Evolutionary conservation across 148 eudicot species (phyloP).

Genomic region (Diospyros lotus): DNA sequence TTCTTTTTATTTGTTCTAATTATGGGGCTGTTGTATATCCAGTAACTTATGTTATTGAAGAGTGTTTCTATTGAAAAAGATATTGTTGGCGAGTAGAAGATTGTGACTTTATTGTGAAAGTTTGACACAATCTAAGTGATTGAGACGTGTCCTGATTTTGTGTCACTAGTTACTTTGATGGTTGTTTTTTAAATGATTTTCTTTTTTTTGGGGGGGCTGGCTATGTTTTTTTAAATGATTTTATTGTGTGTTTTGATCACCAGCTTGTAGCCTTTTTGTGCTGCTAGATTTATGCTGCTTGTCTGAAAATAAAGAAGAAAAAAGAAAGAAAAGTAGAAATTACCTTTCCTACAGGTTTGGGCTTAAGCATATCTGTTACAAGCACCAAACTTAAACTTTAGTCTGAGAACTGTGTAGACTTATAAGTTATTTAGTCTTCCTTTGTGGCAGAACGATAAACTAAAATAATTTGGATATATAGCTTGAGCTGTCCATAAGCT

Average conservation of each 20-base stretch:
- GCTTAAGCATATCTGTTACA: background rate
- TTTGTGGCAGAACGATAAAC: too few species aligned
- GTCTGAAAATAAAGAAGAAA: background rate
- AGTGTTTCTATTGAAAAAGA: background rate
- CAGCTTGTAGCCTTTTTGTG: background rate
- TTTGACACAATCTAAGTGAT: background rate
- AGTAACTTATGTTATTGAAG: background rate
- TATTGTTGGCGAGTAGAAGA: too few species aligned
- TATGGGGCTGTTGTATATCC: background rate
- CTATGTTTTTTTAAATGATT: too few species aligned
- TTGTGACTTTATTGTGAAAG: background rate
- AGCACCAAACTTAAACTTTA: background rate
- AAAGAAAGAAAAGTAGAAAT: background rate
- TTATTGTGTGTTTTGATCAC: background rate
- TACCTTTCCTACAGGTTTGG: background rate
- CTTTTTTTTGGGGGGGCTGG: too few species aligned
- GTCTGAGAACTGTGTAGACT: background rate
- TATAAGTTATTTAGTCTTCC: background rate
- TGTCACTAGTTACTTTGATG: background rate
- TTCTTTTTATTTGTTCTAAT: background rate
- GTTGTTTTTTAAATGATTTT: too few species aligned
- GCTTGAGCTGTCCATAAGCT: constrained; percentile 1
- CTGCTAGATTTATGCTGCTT: constrained; percentile 5
- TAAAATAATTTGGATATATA: too few species aligned
- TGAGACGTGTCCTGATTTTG: background rate